phyloP scores from a whole-genome alignment of 179 eudicot genomes.

The Carnegiea gigantea region DNA sequence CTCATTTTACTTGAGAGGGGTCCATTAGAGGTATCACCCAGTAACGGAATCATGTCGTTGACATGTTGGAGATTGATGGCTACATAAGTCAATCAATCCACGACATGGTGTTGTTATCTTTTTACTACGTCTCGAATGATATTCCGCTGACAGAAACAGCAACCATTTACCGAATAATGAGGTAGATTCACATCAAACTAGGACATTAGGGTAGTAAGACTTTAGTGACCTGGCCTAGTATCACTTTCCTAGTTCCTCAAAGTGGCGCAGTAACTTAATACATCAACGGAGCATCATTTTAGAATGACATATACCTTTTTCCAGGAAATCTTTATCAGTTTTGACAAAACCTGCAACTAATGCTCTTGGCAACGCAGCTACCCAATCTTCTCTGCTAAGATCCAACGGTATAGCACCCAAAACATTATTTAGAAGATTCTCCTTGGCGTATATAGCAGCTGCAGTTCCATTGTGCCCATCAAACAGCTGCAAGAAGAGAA shows the following conservation, averaged over 20 bases:
- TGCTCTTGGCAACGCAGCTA: slow-evolving; percentile 83
- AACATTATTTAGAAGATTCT: slow-evolving; percentile 60
- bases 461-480: slow-evolving; percentile 95
- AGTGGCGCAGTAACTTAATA: not conserved
- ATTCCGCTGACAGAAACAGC: not conserved
- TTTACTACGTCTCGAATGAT: not conserved
- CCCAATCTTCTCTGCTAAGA: slow-evolving; percentile 86
- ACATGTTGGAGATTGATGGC: not conserved
- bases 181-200: not conserved
- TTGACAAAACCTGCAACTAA: slow-evolving; percentile 94
- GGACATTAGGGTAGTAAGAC: not conserved
- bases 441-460: slow-evolving; percentile 67
- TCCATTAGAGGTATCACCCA: not conserved
- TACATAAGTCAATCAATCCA: not conserved
- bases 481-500: slow-evolving; percentile 55
- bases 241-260: not conserved
- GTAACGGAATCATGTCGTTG: not conserved
- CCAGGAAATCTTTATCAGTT: slow-evolving; percentile 86
- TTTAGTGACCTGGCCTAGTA: not conserved
- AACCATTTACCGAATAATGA: not conserved
- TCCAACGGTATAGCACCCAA: slow-evolving; percentile 57
- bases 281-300: not conserved
- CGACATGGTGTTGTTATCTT: not conserved
- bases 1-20: not conserved
- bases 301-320: slow-evolving; percentile 44